Evolutionary conservation across 108 stramenopile genomes (phyloP).

Genomic region (Skeletonema potamos): DNA sequence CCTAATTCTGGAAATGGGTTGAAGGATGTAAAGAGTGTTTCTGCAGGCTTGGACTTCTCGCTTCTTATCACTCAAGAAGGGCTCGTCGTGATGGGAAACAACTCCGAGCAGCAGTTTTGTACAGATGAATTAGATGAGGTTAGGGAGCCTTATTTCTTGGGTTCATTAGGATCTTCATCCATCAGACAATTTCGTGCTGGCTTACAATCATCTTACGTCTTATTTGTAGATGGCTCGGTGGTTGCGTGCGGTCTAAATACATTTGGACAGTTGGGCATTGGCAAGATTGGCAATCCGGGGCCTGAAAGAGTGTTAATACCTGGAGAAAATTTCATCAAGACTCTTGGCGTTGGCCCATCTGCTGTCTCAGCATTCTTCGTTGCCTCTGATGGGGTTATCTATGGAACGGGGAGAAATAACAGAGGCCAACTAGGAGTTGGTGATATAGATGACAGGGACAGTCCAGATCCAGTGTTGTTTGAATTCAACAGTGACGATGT

Average conservation of each 20-base stretch:
- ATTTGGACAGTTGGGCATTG: conserved; percentile 35
- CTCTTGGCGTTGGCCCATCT: conserved; percentile 22
- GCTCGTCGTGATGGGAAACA: conserved; percentile 29
- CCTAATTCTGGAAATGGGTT: conserved; percentile 31
- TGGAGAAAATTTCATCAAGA: background rate
- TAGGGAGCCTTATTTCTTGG: background rate
- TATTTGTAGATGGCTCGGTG: conserved; percentile 26
- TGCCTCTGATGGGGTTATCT: conserved; percentile 8
- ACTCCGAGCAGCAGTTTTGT: conserved; percentile 19
- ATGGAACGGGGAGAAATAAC: conserved; percentile 25
- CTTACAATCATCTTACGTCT: conserved; percentile 26
- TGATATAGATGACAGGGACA: background rate
- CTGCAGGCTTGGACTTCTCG: conserved; percentile 27
- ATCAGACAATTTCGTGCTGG: conserved; percentile 27
- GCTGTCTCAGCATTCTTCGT: conserved; percentile 30
- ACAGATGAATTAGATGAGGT: conserved; percentile 4
- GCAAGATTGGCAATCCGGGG: conserved; percentile 1
- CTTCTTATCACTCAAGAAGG: conserved; percentile 28
- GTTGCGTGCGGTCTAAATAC: conserved; percentile 34
- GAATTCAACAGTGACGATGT: background rate
- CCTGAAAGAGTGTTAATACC: conserved; percentile 10
- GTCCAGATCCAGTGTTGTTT: conserved; percentile 14
- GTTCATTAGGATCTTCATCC: background rate
- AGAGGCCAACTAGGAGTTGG: conserved; percentile 35
- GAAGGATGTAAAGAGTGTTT: conserved; percentile 20